Conservation (phyloP, 2,329 filamentous ascomycete genomes). For the Hyphodiscus sp. region DNA sequence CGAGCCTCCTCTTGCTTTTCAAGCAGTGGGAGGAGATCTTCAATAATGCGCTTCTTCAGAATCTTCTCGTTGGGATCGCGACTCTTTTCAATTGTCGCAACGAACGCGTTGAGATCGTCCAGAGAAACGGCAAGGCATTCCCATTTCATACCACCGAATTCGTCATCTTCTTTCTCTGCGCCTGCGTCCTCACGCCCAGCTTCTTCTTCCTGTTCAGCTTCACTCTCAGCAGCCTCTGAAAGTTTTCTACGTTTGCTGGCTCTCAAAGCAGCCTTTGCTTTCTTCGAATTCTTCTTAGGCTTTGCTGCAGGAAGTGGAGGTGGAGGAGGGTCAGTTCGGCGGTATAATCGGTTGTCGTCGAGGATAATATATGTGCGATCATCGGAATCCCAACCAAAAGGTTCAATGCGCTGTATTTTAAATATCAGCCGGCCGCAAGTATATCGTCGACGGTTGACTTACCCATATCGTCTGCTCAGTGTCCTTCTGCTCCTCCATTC, state of each 20-base stretch:
- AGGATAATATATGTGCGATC: constrained; percentile 85
- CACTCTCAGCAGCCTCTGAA: constrained; percentile 37
- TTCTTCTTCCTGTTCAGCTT: constrained; percentile 34
- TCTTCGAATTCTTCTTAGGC: constrained; percentile 59
- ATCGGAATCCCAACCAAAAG: constrained; percentile 81
- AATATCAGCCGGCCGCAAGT: constrained; percentile 8
- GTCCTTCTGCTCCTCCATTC: constrained; percentile 77
- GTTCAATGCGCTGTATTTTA: constrained; percentile 59
- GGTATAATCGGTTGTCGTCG: constrained; percentile 90
- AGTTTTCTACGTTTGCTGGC: constrained; percentile 67
- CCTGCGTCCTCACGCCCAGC: constrained; percentile 34
- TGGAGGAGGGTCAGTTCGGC: constrained; percentile 68
- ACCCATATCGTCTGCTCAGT: constrained; percentile 80
- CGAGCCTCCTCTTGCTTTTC: constrained; percentile 71
- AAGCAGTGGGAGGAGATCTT: constrained; percentile 77
- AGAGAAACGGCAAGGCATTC: constrained; percentile 83
- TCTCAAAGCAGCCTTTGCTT: constrained; percentile 55
- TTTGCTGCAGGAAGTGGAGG: constrained; percentile 51
- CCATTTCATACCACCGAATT: constrained; percentile 75
- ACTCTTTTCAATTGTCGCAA: constrained; percentile 66
- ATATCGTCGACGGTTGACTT: constrained; percentile 17
- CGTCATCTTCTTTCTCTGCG: constrained; percentile 46
- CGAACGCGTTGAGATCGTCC: constrained; percentile 66
- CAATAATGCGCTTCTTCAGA: constrained; percentile 62
- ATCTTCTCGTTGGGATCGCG: constrained; percentile 81